Conservation (phyloP, 768 basidiomycete species). For the Lactarius hengduanensis region DNA sequence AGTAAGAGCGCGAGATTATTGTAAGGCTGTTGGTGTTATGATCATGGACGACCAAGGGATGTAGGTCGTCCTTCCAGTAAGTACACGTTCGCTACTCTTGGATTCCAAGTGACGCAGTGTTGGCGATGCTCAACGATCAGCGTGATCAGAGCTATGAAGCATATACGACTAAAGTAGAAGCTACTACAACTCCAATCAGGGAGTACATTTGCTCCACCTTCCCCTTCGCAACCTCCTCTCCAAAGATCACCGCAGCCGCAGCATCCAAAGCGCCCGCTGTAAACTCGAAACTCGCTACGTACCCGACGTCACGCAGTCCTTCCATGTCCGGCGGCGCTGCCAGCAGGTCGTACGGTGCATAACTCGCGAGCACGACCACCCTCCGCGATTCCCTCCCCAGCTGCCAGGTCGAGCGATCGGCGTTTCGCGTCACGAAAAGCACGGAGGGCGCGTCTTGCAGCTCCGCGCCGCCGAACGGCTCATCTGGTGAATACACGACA, state of each 20-base stretch:
- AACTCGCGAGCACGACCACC: constrained; percentile 55
- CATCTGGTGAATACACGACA: constrained; percentile 43
- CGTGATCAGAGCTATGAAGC: too few species aligned
- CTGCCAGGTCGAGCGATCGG: constrained; percentile 59
- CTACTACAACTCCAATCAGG: not conserved
- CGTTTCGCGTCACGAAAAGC: constrained; percentile 60
- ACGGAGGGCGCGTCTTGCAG: constrained; percentile 32
- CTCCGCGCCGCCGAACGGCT: constrained; percentile 17
- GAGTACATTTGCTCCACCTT: constrained; percentile 22
- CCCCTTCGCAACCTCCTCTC: constrained; percentile 34
- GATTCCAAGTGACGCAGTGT: too few species aligned
- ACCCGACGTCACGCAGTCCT: constrained; percentile 34
- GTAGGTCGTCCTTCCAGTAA: too few species aligned
- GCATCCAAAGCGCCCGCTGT: constrained; percentile 51
- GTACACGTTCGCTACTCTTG: too few species aligned
- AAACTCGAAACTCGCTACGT: constrained; percentile 59
- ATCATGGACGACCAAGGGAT: too few species aligned
- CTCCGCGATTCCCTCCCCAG: constrained; percentile 31
- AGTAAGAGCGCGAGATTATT: too few species aligned
- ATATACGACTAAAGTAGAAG: too few species aligned
- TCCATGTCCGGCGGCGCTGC: constrained; percentile 31
- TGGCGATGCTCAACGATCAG: too few species aligned
- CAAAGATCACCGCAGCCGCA: constrained; percentile 46
- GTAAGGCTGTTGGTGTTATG: too few species aligned
- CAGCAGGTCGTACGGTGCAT: constrained; percentile 64